Evolutionary conservation across 2,329 filamentous ascomycete genomes (phyloP), one percentile per base, ranked within the genome.

Genomic region (Pseudogymnoascus sp.): DNA sequence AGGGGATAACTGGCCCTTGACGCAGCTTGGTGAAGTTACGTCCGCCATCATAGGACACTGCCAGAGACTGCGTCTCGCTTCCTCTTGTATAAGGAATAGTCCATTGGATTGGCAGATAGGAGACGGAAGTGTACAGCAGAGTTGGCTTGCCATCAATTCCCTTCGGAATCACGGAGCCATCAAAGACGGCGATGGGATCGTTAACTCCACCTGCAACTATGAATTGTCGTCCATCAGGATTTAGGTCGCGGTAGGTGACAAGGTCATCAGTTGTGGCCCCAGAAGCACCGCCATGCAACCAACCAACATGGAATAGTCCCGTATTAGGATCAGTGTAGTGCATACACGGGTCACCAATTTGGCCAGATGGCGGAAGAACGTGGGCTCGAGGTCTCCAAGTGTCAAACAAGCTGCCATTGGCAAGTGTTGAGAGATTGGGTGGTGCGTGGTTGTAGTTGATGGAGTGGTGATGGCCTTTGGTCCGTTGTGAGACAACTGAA

Each of bases 101-200:
- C 77, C 77, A 80, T 40, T 78, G 74, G 11, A 80, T 79, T 0
- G 78, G 78, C 6, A 79, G 67, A 64, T 74, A 77, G 16, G 74
- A 74, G 11, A 80, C 76, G 1, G 76, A 77, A 2, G 78, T 79
- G 64, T 80, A 80, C 2, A 80, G 69, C 8, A 79, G 69, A 0
- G 77, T 80, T 2, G 77, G 76, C 4, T 72, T 74, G 14, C 76
- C 77, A 21, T 77, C 74, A 65, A 79, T 76, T 8, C 77, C 77
- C 3, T 63, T 68, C 8, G 78, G 76, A 53, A 79, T 78, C 14
- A 79, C 76, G 14, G 74, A 74, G 2, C 78, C 78, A 56, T 79
- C 78, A 62, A 80, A 80, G 14, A 80, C 76, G 47, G 76, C 76
- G 14, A 79, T 64, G 0, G 74, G 75, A 61, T 79, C 78, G 60